Base-by-base conservation (phyloP, 768 basidiomycete genomes). In the Gymnopilus junonius region DNA sequence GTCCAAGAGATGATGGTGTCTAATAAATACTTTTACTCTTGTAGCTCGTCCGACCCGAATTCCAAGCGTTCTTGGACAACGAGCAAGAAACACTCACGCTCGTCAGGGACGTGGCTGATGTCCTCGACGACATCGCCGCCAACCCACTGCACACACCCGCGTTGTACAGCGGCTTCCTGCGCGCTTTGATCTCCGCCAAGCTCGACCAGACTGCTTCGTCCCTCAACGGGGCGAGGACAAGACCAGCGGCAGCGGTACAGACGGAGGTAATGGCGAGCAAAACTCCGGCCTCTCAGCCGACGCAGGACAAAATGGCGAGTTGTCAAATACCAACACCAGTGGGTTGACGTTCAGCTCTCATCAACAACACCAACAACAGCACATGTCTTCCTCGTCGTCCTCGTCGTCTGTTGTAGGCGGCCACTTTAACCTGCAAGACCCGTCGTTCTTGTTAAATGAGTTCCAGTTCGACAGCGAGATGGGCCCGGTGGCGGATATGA, bases 71-170 rank as follows among this genome's bases (percentile, higher is more conserved):
- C 76, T 79, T 92, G 23, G 87, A 89, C 40, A 83, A 90, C 64
- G 93, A 94, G 70, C 85, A 88, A 57, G 84, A 85, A 58, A 91
- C 88, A 10, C 78, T 94, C 32, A 73, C 79, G 15, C 82, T 93
- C 43, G 91, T 92, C 43, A 89, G 86, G 56, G 93, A 95, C 63
- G 89, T 95, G 34, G 94, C 93, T 1, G 85, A 92, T 62, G 82
- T 88, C 0, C 84, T 99, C 25, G 93, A 94, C 64, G 82, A 79
- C 12, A 85, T 91, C 40, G 89, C 97, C 20, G 89, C 88, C 27
- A 91, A 92, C 70, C 80, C 89, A 1, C 79, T 85, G 4, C 97
- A 99, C 72, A 95, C 96, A 0, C 95, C 97, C 0, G 91, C 93
- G 5, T 82, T 99, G 39, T 98, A 98, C 80, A 88, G 89, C 71